Evolutionary conservation across 495 filamentous ascomycete species (phyloP), one percentile per base, ranked within the genome.

Genomic region (Xylaria grammica): DNA sequence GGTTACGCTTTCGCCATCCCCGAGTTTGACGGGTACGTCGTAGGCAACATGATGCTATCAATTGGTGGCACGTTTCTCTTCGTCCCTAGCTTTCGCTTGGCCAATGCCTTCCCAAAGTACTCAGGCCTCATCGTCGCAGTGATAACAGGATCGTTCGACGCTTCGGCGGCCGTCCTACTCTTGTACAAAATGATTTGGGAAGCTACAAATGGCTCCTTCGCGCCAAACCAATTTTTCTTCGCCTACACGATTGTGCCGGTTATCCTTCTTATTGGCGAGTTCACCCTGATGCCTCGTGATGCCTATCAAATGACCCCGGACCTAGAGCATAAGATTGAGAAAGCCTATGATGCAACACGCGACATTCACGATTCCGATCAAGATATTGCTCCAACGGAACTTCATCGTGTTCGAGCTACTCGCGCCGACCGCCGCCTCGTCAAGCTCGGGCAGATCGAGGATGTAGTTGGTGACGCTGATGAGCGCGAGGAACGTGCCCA

Each of bases 121-220:
- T 86, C 87, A 0, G 89, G 89, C 2, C 74, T 86, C 1, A 87
- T 91, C 53, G 85, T 91, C 6, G 87, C 89, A 0, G 72, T 90
- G 0, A 79, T 91, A 1, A 91, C 89, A 4, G 89, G 89, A 20
- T 87, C 88, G 5, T 91, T 90, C 68, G 89, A 91, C 68, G 88
- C 89, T 0, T 89, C 86, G 8, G 87, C 86, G 38, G 89, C 88
- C 19, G 77, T 91, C 0, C 90, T 90, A 62, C 81, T 91, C 0
- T 75, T 89, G 69, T 91, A 90, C 71, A 78, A 86, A 5, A 62
- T 89, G 0, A 75, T 81, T 3, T 90, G 89, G 72, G 81, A 85
- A 53, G 77, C 79, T 0, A 83, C 81, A 0, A 63, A 73, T 30
- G 71, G 76, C 36, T 60, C 67, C 0, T 89, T 90, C 69, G 76